Evolutionary conservation across 2,329 filamentous ascomycete species (phyloP).

Genomic region (Neonectria coccinea): DNA sequence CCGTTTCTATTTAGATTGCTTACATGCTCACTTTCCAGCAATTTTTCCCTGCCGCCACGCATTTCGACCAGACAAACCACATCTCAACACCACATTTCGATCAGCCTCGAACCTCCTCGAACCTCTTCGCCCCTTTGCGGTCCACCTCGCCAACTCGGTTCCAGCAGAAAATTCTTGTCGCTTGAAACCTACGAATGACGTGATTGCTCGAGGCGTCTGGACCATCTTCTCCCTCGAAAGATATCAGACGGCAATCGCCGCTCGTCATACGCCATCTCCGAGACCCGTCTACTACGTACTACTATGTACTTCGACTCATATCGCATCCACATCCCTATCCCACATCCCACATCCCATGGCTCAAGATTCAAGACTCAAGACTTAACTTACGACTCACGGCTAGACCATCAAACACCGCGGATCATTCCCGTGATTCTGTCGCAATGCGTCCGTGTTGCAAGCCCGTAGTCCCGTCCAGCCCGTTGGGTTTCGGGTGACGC

Average conservation of each 20-base stretch:
- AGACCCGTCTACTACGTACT: conserved; percentile 30
- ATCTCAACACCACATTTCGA: conserved; percentile 13
- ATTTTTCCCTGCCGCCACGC: conserved; percentile 25
- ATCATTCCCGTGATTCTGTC: conserved; percentile 12
- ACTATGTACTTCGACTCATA: conserved; percentile 23
- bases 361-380: neutral
- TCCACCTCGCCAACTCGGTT: conserved; percentile 8
- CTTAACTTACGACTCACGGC: conserved; percentile 19
- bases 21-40: conserved; percentile 15
- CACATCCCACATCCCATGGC: neutral
- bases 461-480: neutral
- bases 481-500: conserved; percentile 24
- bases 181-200: conserved; percentile 32
- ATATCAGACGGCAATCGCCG: conserved; percentile 25
- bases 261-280: conserved; percentile 32
- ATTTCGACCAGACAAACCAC: conserved; percentile 22
- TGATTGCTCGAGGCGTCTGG: conserved; percentile 27
- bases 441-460: conserved; percentile 25
- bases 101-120: conserved; percentile 21
- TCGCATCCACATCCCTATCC: conserved; percentile 2
- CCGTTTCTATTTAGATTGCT: conserved; percentile 17
- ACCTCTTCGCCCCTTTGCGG: neutral
- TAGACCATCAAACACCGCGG: conserved; percentile 15
- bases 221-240: conserved; percentile 24
- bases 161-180: conserved; percentile 6